Conservation (phyloP, 495 filamentous ascomycete genomes). For the Usnea hakonensis region DNA sequence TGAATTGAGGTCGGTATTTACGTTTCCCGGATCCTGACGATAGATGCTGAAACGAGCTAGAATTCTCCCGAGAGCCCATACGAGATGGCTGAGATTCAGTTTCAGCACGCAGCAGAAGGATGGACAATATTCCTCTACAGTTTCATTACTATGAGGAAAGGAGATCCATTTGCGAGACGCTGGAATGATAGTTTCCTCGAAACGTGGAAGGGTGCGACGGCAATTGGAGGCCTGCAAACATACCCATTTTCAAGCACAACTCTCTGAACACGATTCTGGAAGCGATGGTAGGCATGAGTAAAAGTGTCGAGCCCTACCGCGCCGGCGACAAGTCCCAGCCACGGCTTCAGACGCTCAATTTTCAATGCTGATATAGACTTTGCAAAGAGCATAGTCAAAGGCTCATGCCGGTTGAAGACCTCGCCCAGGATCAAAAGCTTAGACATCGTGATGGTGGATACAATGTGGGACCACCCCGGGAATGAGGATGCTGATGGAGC, state of each 20-base stretch:
- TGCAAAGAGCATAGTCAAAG: background rate
- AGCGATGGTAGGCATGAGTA: no score
- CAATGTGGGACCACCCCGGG: background rate
- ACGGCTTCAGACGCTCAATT: no score
- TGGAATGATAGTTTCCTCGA: background rate
- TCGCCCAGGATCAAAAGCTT: background rate
- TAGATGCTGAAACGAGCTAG: background rate
- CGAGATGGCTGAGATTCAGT: background rate
- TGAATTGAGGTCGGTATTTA: background rate
- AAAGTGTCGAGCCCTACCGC: no score
- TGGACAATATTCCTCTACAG: background rate
- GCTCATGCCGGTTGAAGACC: background rate
- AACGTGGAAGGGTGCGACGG: background rate
- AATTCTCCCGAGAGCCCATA: background rate
- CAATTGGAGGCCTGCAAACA: background rate
- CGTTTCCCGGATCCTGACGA: background rate
- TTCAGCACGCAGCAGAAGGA: background rate
- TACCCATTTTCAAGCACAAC: background rate
- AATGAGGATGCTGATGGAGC: background rate
- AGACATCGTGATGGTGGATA: background rate
- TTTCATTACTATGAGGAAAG: background rate
- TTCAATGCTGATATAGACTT: no score
- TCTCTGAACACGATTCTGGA: background rate
- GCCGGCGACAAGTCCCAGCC: no score
- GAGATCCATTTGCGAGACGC: background rate